Evolutionary conservation across 2,329 filamentous ascomycete species (phyloP), one percentile per base, ranked within the genome.

Genomic region (Colletotrichum gigasporum): DNA sequence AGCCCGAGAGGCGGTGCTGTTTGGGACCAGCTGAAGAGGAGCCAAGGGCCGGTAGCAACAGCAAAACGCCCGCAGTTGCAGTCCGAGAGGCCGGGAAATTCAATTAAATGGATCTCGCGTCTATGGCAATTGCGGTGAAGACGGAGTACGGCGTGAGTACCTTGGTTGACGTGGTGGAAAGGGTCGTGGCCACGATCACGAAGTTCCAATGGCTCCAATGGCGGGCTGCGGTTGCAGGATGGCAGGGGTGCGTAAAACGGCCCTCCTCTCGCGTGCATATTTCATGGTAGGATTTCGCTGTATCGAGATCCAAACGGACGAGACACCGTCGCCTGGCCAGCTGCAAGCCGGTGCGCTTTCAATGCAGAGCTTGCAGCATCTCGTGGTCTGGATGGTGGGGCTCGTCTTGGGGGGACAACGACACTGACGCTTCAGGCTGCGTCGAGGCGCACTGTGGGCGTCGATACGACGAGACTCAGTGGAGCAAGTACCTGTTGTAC

Each of bases 231-330:
- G 53, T 63, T 37, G 45, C 53, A 37, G 42, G 53, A 14, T 16
- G 50, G 48, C 61, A 64, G 56, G 61, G 61, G 37, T 61, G 42
- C 32, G n/a, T 16, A 41, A 35, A 62, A 55, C 41, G 42, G 34
- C 56, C 54, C 16, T 45, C 47, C 28, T 60, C 56, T 44, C 28
- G 34, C 32, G 32, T 35, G 47, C 61, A 53, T 65, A n/a, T 37
- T 50, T 47, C 22, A 35, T 61, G 48, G n/a, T 54, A 20, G 56
- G 54, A 59, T 18, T 16, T 51, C n/a, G 59, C 54, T 47, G 62
- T 62, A 62, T 65, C 50, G 59, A 63, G 58, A 65, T 65, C 45
- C 45, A 58, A 63, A 63, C 44, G 58, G 51, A 58, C 52, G 51
- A 65, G 51, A 58, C 57, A 32, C 59, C 58, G 44, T 58, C 51